Conservation (phyloP, 2,329 filamentous ascomycete genomes). For the Cordyceps fumosorosea region DNA sequence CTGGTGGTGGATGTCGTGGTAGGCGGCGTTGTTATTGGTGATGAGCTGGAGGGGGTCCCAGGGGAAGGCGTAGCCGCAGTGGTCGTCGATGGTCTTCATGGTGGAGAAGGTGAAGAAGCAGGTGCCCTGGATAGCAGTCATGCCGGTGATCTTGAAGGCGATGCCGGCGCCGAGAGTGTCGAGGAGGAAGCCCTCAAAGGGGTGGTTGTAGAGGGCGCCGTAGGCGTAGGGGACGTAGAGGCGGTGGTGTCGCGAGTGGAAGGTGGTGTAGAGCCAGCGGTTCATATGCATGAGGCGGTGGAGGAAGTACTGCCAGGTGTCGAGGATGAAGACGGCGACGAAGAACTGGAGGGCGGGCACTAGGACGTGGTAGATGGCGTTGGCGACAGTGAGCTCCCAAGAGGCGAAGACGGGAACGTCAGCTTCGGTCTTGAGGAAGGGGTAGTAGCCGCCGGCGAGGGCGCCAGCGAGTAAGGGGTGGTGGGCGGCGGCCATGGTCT, state of each 20-base stretch:
- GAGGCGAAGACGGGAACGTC: conserved; percentile 67
- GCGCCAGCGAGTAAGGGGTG: conserved; percentile 71
- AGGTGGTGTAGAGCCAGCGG: conserved; percentile 88
- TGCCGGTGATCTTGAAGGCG: conserved; percentile 71
- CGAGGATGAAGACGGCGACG: conserved; percentile 68
- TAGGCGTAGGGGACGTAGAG: conserved; percentile 97
- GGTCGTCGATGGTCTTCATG: conserved; percentile 95
- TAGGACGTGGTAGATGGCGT: conserved; percentile 69
- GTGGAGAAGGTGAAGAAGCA: conserved; percentile 84
- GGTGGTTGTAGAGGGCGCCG: conserved; percentile 94
- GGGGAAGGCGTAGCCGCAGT: conserved; percentile 92
- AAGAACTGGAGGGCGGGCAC: conserved; percentile 74
- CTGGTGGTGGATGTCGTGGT: conserved; percentile 98
- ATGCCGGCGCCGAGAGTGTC: conserved; percentile 85
- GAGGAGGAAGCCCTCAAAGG: conserved; percentile 85
- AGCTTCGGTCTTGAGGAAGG: conserved; percentile 57
- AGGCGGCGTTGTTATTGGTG: conserved; percentile 90
- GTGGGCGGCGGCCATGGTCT: conserved; percentile 64
- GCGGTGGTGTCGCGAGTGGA: conserved; percentile 93
- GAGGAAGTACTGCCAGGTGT: conserved; percentile 98
- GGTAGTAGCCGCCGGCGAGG: conserved; percentile 75
- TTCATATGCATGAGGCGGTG: conserved; percentile 97
- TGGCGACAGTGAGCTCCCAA: conserved; percentile 74
- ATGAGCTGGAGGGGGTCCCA: conserved; percentile 91
- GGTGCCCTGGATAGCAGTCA: conserved; percentile 83